Conservation (phyloP, 768 basidiomycete species). For the Exsudoporus frostii region DNA sequence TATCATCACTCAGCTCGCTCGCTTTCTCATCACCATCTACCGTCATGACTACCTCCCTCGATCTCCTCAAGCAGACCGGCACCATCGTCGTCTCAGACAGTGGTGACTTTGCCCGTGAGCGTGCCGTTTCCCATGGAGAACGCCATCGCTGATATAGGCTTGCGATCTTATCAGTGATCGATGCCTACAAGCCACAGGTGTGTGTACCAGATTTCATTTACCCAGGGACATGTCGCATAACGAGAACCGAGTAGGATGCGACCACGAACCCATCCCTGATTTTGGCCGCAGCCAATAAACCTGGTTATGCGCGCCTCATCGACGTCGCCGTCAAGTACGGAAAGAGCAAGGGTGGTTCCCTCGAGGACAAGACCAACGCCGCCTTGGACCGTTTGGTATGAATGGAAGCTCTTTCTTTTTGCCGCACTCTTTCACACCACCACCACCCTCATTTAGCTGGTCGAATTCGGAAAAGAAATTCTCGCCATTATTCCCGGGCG, state of each 20-base stretch:
- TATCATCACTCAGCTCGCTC: constrained; percentile 18
- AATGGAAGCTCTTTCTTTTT: constrained; percentile 19
- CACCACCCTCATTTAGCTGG: constrained; percentile 55
- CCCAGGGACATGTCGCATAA: constrained; percentile 3
- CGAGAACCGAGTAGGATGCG: constrained; percentile 63
- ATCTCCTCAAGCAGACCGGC: constrained; percentile 84
- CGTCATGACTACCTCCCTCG: constrained; percentile 78
- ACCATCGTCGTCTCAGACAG: constrained; percentile 98
- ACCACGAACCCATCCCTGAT: constrained; percentile 98
- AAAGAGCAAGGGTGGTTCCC: constrained; percentile 75
- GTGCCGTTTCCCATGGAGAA: neutral
- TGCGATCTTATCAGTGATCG: constrained; percentile 65
- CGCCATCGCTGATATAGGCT: constrained; percentile 26
- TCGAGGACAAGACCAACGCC: constrained; percentile 71
- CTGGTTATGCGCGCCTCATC: constrained; percentile 79
- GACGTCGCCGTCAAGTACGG: constrained; percentile 69
- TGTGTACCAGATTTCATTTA: constrained; percentile 20
- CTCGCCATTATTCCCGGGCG: constrained; percentile 94
- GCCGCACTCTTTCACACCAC: constrained; percentile 8
- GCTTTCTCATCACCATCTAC: constrained; percentile 18
- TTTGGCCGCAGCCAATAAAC: constrained; percentile 88
- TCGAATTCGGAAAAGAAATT: constrained; percentile 97
- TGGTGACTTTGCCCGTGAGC: constrained; percentile 85
- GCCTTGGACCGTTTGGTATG: constrained; percentile 88
- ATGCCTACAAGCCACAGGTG: constrained; percentile 92